Evolutionary conservation across 192 early-diverging fungal genomes (phyloP), one percentile per base, ranked within the genome.

Genomic region (Coemansia sp.): DNA sequence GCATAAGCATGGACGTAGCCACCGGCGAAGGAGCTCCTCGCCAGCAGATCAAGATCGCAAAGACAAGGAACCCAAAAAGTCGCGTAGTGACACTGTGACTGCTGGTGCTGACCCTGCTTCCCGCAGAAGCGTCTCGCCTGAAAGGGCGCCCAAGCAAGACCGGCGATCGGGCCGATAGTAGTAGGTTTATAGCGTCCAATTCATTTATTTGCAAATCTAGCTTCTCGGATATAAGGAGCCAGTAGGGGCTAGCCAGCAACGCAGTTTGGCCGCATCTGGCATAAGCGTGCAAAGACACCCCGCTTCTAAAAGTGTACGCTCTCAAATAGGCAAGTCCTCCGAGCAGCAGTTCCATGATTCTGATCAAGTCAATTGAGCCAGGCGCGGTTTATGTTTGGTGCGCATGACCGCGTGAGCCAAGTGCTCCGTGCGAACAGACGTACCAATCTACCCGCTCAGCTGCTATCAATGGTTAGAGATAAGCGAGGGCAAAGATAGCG

Each of bases 21-120:
- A 61, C 61, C 55, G 76, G 42, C 66, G 63, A 19, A 48, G 46
- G 37, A 70, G 71, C 63, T 69, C 67, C 31, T 67, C 62, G 61
- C 46, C 65, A 45, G 48, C 10, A 11, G 25, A 48, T 46, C 19
- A 39, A 4, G 36, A 61, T 12, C 50, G 39, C 29, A 58, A 70
- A 12, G 50, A 53, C 38, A 58, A 32, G 29, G 55, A 17, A 4
- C 7, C 55, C 27, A 5, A 23, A 58, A 58, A 58, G 31, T 15
- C 55, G 55, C 31, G 31, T 5, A 17, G 29, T 17, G 55, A n/a
- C 5, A n/a, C 55, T 58, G 55, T 32, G 55, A 29, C 32, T 17
- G 31, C 5, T 15, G 7, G 15, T 5, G 31, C 29, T 8, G 31
- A 34, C 31, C 15, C 29, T 58, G 55, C 55, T 58, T 58, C 55